phyloP scores from a whole-genome alignment of 2,329 filamentous ascomycete genomes.

The Fusarium beomiforme region DNA sequence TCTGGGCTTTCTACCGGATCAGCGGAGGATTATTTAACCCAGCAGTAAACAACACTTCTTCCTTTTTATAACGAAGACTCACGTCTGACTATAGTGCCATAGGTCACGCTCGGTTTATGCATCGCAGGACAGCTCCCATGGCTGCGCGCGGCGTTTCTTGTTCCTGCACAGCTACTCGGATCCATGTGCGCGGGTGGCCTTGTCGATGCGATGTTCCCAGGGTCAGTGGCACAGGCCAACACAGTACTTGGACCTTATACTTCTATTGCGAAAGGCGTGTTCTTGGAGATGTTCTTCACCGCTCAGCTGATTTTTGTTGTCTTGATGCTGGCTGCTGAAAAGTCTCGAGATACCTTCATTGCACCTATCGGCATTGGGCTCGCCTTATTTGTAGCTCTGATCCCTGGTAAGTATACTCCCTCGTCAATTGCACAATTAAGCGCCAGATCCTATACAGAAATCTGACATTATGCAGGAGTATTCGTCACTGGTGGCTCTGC shows the following conservation, averaged over 20 bases:
- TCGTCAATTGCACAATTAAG: neutral
- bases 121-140: slow-evolving; percentile 24
- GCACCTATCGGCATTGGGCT: slow-evolving; percentile 76
- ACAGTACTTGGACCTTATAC: slow-evolving; percentile 57
- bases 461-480: slow-evolving; percentile 38
- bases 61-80: neutral
- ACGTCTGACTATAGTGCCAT: neutral
- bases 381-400: slow-evolving; percentile 66
- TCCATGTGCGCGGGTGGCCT: slow-evolving; percentile 65
- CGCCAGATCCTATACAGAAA: slow-evolving; percentile 37
- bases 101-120: slow-evolving; percentile 29
- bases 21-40: slow-evolving; percentile 57
- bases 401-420: slow-evolving; percentile 29
- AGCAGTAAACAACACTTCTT: slow-evolving; percentile 9
- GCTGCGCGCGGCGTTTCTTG: slow-evolving; percentile 49
- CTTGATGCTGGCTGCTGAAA: slow-evolving; percentile 74
- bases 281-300: slow-evolving; percentile 71
- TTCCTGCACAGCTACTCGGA: slow-evolving; percentile 63
- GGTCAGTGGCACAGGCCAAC: slow-evolving; percentile 60
- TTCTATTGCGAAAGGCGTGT: slow-evolving; percentile 65
- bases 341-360: slow-evolving; percentile 74
- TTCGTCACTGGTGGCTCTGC: slow-evolving; percentile 52
- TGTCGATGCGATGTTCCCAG: slow-evolving; percentile 64
- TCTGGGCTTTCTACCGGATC: slow-evolving; percentile 63
- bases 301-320: slow-evolving; percentile 68